Evolutionary conservation across 2,329 filamentous ascomycete species (phyloP).

Genomic region (Fusarium duplospermum): DNA sequence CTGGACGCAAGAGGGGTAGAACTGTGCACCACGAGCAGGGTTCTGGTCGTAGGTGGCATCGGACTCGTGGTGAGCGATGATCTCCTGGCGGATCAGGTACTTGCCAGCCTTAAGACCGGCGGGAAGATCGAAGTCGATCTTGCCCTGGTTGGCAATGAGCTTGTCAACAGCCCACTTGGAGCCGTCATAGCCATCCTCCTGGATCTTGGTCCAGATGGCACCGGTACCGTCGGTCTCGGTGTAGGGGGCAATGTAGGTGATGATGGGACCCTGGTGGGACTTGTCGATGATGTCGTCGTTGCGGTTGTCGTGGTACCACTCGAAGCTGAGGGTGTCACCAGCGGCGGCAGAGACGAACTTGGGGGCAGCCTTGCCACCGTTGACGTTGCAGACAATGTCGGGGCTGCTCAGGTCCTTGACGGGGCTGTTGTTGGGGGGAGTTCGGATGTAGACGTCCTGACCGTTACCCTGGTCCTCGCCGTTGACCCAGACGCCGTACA

Average conservation of each 20-base stretch:
- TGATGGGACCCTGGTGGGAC: slow-evolving; percentile 65
- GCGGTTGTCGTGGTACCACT: slow-evolving; percentile 64
- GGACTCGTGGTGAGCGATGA: slow-evolving; percentile 64
- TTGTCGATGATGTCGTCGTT: slow-evolving; percentile 64
- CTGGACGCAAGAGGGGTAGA: slow-evolving; percentile 70
- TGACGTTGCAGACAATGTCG: slow-evolving; percentile 58
- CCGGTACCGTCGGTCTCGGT: slow-evolving; percentile 57
- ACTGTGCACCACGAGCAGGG: slow-evolving; percentile 51
- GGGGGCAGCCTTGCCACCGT: slow-evolving; percentile 50
- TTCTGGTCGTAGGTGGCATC: slow-evolving; percentile 46
- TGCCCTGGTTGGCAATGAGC: slow-evolving; percentile 62
- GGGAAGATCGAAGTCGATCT: slow-evolving; percentile 61
- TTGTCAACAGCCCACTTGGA: slow-evolving; percentile 57
- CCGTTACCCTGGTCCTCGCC: slow-evolving; percentile 57
- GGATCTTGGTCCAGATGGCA: slow-evolving; percentile 63
- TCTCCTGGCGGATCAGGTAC: slow-evolving; percentile 67
- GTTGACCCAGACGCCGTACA: slow-evolving; percentile 62
- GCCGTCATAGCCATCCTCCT: slow-evolving; percentile 51
- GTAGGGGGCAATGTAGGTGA: slow-evolving; percentile 63
- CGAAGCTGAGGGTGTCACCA: slow-evolving; percentile 60
- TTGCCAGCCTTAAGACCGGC: slow-evolving; percentile 58
- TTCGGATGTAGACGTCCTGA: slow-evolving; percentile 56
- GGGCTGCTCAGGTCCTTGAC: slow-evolving; percentile 58
- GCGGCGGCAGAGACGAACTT: slow-evolving; percentile 57
- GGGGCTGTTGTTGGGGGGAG: slow-evolving; percentile 56